Base-by-base conservation (phyloP, 257 asterid genomes). In the Oldenlandia corymbosa region DNA sequence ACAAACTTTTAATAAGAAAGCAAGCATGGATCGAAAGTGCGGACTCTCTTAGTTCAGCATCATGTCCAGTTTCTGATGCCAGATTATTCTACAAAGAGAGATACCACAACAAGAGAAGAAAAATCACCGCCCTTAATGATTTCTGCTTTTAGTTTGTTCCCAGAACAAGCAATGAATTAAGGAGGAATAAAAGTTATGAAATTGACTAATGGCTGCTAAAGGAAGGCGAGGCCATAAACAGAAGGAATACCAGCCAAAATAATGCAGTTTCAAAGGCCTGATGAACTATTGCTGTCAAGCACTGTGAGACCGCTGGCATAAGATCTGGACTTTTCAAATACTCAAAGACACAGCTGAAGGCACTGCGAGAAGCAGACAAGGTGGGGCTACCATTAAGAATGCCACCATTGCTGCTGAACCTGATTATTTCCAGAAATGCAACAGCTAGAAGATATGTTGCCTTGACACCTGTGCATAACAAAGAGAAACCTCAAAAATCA, bases 381-480 rank as follows among this genome's bases (percentile, higher is more conserved):
- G 62, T 78, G 45, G 84, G 80, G 78, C 76, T 81, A 73, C 95
- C 94, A 76, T 87, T 93, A 45, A 93, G 92, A 73, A 90, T 80
- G 51, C 99, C 99, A 66, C 99, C 99, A 64, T 93, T 93, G 89
- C 99, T 93, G 76, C 90, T 90, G 80, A 93, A 93, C 58, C 99
- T 81, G 75, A 85, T 90, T 68, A 93, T 90, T 91, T 93, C 99
- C 68, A 93, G 63, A 76, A 87, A 87, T 34, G 97, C 90, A 43
- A 93, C 99, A n/a, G 99, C 99, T 73, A 90, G 84, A 72, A 93
- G 99, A 82, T 93, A 93, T 47, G 96, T 93, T 70, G 99, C 95
- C 83, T 93, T 93, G 77, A 93, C 99, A 71, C 99, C 99, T 93
- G 81, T 37, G 56, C 65, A 28, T 50, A 73, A 68, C 68, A 62